Evolutionary conservation across 495 filamentous ascomycete species (phyloP).

Genomic region (Penicillium mononematosum): DNA sequence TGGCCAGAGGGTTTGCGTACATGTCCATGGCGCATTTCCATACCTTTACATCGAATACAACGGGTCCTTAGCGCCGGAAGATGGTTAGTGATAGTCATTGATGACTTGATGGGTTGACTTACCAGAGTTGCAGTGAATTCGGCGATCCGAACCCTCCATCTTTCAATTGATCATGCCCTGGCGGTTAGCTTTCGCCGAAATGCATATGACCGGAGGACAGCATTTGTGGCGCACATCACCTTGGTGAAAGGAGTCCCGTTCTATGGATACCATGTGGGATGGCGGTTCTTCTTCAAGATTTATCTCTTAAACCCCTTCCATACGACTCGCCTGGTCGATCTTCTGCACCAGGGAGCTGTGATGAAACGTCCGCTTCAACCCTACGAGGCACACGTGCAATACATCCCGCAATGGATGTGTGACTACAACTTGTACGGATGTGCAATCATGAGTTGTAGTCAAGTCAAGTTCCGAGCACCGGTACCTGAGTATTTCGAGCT

Average conservation of each 20-base stretch:
- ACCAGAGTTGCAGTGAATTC: conserved; percentile 52
- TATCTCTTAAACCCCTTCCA: conserved; percentile 84
- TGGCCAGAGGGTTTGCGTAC: conserved; percentile 93
- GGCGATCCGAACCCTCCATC: conserved; percentile 69
- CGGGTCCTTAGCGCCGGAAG: conserved; percentile 61
- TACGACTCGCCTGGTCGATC: conserved; percentile 78
- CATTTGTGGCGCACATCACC: conserved; percentile 84
- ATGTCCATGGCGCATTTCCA: conserved; percentile 93
- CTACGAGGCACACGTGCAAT: conserved; percentile 90
- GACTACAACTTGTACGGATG: conserved; percentile 97
- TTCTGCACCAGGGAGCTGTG: conserved; percentile 81
- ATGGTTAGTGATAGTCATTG: conserved; percentile 50
- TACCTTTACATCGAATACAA: conserved; percentile 91
- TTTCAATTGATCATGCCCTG: conserved; percentile 82
- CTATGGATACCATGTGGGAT: conserved; percentile 92
- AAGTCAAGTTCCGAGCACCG: conserved; percentile 69
- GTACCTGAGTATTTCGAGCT: conserved; percentile 66
- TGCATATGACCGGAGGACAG: conserved; percentile 60
- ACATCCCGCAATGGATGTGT: conserved; percentile 92
- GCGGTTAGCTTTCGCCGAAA: conserved; percentile 78
- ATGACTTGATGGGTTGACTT: not conserved
- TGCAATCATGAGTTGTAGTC: conserved; percentile 71
- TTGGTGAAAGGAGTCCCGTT: conserved; percentile 93
- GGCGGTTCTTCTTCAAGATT: conserved; percentile 87
- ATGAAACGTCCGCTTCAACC: conserved; percentile 83